phyloP scores from a whole-genome alignment of 805 yeast genomes.

The Ogataea salicorniae region DNA sequence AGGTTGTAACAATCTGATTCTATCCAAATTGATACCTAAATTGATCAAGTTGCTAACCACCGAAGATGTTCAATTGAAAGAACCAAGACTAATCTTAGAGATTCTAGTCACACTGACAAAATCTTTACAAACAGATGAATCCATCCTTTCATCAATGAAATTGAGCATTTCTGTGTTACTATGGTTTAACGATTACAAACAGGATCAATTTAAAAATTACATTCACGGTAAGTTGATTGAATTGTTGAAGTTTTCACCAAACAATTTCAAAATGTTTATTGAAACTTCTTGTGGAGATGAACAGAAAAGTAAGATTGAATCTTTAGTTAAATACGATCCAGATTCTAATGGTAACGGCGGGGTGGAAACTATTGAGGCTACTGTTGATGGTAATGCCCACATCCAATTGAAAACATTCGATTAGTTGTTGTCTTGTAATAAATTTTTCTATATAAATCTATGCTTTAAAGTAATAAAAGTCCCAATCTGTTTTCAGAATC shows the following conservation, averaged over 20 bases:
- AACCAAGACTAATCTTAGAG: conserved; percentile 42
- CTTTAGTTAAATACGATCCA: conserved; percentile 35
- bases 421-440: conserved; percentile 3
- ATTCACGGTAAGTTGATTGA: conserved; percentile 43
- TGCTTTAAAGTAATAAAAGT: too few species aligned
- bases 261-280: conserved; percentile 45
- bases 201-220: conserved; percentile 29
- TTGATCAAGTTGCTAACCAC: conserved; percentile 29
- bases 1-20: conserved; percentile 31
- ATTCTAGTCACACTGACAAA: conserved; percentile 43
- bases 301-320: conserved; percentile 40
- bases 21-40: conserved; percentile 42
- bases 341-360: conserved; percentile 5
- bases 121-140: conserved; percentile 29
- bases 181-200: conserved; percentile 26
- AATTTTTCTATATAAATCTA: too few species aligned
- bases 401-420: conserved; percentile 51
- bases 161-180: conserved; percentile 27
- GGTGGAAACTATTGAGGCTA: conserved; percentile 5
- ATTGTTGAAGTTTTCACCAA: conserved; percentile 40
- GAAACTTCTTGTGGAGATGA: conserved; percentile 31
- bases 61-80: conserved; percentile 16
- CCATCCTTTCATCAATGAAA: conserved; percentile 26
- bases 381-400: conserved; percentile 28
- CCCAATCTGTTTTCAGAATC: too few species aligned